phyloP scores from a whole-genome alignment of 2,329 filamentous ascomycete genomes.

The Beauveria australis region DNA sequence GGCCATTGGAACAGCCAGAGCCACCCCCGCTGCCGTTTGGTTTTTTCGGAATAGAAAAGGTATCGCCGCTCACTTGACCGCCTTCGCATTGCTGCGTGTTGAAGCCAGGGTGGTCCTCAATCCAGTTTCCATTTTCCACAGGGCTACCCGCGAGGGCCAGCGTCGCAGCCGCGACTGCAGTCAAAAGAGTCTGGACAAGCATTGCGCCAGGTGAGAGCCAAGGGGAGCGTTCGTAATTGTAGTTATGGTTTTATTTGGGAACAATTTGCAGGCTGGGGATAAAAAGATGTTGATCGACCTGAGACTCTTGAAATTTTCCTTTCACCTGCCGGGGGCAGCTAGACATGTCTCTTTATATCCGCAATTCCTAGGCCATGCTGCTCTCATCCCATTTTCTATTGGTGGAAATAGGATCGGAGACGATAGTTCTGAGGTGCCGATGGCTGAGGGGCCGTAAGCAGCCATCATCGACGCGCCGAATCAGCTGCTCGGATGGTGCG shows the following conservation, averaged over 20 bases:
- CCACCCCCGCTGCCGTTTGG: background rate
- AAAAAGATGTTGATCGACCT: background rate
- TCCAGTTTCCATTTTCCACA: slow-evolving; percentile 7
- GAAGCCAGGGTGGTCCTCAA: background rate
- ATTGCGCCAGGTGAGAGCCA: background rate
- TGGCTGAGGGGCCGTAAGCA: background rate
- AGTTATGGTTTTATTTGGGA: background rate
- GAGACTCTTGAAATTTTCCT: background rate
- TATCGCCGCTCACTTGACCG: slow-evolving; percentile 2
- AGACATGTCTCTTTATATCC: background rate
- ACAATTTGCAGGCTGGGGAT: too few relatives aligned
- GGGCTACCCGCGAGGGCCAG: slow-evolving; percentile 1
- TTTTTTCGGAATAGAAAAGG: background rate
- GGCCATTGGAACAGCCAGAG: slow-evolving; percentile 8
- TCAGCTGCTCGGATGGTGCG: background rate
- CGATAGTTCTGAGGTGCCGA: background rate
- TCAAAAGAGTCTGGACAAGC: slow-evolving; percentile 1
- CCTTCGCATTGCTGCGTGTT: slow-evolving; percentile 6
- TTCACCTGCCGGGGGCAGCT: background rate
- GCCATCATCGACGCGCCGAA: background rate
- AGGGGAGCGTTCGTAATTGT: background rate
- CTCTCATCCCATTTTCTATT: background rate
- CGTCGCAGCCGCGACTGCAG: background rate
- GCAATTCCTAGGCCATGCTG: background rate
- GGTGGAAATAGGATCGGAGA: background rate